Base-by-base conservation (phyloP, 108 stramenopile species). In the Pseudonitzschia multistriata region DNA sequence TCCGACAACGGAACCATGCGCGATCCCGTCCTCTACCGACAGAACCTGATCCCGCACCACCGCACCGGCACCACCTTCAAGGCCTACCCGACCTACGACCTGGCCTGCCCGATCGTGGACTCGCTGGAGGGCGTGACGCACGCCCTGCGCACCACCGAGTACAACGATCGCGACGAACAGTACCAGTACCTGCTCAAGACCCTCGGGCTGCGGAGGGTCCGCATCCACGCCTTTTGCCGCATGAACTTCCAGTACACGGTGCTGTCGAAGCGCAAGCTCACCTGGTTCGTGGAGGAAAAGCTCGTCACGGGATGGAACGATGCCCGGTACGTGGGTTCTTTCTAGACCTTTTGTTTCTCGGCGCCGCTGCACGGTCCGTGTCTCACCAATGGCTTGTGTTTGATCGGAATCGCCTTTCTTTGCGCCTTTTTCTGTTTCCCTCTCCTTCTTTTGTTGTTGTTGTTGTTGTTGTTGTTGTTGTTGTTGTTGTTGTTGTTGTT, bases 71-170 rank as follows among this genome's bases (percentile, higher is more conserved):
- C 93, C 29, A 93, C 69, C 49, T 97, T 95, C 89, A 97, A 97
- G 80, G 99, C 99, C 33, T 99, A 99, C 76, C 99, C 99, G 7
- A 99, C 99, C 11, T 99, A 99, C 65, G 99, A 99, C 74, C 77
- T 99, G 54, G 98, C 98, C 14, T 99, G 99, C 81, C 99, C 99
- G 45, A 98, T 99, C 74, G 97, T 99, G n/a, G 99, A 99, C 81
- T 81, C 83, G 17, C 64, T 99, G 27, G 99, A 99, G 70, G 99
- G 99, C 14, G 98, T 99, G 35, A 98, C 96, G 7, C 99, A 99
- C 79, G 97, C 98, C 7, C 73, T 98, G 29, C 95, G 99, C 34
- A 98, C 98, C 11, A 99, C 98, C 19, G 98, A 99, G 78, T 99
- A 99, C 88, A 95, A 97, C 74, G 99, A 98, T 77, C 85, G 93